phyloP scores from a whole-genome alignment of 805 yeast species.

The Hanseniaspora taiwanica region DNA sequence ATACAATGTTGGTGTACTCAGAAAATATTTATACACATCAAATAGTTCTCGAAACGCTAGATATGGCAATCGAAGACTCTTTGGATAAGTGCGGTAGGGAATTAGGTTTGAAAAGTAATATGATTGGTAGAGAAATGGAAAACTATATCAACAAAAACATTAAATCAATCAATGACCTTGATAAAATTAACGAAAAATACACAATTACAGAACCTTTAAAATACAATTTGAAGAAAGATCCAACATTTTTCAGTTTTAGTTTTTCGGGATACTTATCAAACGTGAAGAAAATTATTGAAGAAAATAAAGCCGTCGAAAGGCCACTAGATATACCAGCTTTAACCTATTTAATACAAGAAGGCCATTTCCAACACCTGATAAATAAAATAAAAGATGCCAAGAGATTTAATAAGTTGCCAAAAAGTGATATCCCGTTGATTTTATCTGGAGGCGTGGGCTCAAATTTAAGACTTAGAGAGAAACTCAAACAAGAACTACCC shows the following conservation, averaged over 20 bases:
- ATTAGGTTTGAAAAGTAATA: conserved; percentile 64
- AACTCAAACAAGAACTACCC: conserved; percentile 30
- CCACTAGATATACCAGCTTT: conserved; percentile 16
- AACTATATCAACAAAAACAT: conserved; percentile 28
- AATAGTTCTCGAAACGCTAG: conserved; percentile 61
- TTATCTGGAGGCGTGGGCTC: conserved; percentile 95
- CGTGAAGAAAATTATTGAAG: not conserved
- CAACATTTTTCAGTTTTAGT: conserved; percentile 2
- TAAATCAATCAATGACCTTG: conserved; percentile 1
- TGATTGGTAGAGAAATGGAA: conserved; percentile 81
- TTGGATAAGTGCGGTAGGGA: conserved; percentile 86
- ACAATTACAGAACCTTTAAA: conserved; percentile 43
- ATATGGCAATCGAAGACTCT: conserved; percentile 89
- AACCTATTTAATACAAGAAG: conserved; percentile 47
- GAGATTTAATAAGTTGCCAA: conserved; percentile 23
- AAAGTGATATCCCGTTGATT: conserved; percentile 35
- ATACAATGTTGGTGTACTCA: conserved; percentile 73
- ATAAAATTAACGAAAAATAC: conserved; percentile 12
- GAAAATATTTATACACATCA: conserved; percentile 50
- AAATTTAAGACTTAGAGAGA: conserved; percentile 40
- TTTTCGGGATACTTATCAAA: conserved; percentile 3
- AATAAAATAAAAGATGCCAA: conserved; percentile 44
- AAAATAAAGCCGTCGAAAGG: not conserved
- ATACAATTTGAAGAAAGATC: conserved; percentile 15
- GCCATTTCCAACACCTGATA: conserved; percentile 60